Evolutionary conservation across 73 alveolate genomes (phyloP), one percentile per base, ranked within the genome.

Genomic region (Stentor coeruleus): DNA sequence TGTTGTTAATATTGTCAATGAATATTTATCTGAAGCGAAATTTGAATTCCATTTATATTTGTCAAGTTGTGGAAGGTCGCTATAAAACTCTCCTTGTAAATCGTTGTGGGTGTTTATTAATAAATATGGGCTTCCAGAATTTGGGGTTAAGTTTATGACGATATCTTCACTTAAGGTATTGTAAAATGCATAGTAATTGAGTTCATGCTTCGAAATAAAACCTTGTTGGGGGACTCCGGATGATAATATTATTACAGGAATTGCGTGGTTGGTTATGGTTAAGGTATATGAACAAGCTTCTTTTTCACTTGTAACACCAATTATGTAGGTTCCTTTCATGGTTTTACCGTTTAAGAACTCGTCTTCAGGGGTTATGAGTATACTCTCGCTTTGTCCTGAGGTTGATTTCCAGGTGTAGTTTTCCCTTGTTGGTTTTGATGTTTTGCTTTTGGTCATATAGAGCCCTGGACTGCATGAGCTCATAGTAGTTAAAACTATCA

Each of bases 301-400:
- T 14, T 20, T 20, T 40, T 20, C 79, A 1, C 83, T 39, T n/a
- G 28, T 26, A 31, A 75, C 83, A 26, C 83, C 83, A 38, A 75
- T 75, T 75, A 40, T 75, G 38, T 75, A 75, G 6, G 72, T 75
- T 30, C 83, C 83, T 39, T 39, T 31, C 74, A 75, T 39, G 1
- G 83, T 36, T 2, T 75, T 75, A 1, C 38, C 72, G 1, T 75
- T 0, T 1, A 75, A 75, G 58, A 20, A 75, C 26, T 15, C 28
- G 72, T 2, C 58, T 0, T 37, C 38, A 6, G 26, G n/a, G 77
- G 35, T 75, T 20, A 75, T 75, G 20, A 20, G 30, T 38, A 75
- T 6, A 14, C 36, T n/a, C 39, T 75, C 83, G 15, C 59, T 66
- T 20, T 1, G n/a, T 30, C 81, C 33, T n/a, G 15, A 37, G 15